phyloP scores from a whole-genome alignment of 768 basidiomycete genomes.

The Ephemerocybe angulata region DNA sequence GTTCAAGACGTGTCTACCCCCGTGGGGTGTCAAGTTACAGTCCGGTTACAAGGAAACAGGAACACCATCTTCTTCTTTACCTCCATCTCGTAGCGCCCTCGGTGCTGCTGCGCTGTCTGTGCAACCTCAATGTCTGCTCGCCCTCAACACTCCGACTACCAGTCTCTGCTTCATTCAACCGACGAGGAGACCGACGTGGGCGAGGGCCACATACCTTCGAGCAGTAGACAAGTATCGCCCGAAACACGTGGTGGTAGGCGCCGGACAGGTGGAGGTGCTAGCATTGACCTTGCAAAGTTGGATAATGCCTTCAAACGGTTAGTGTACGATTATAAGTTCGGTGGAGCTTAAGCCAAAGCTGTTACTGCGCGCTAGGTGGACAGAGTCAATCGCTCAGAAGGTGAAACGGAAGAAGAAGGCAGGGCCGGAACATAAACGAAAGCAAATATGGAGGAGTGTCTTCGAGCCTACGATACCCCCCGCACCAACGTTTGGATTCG shows the following conservation, averaged over 20 bases:
- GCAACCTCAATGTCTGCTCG: constrained; percentile 21
- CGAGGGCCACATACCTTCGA: constrained; percentile 25
- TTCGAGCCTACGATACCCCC: constrained; percentile 61
- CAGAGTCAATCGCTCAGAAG: constrained; percentile 81
- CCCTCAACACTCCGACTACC: constrained; percentile 43
- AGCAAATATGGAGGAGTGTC: constrained; percentile 76
- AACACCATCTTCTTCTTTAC: not conserved
- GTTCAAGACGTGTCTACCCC: not conserved
- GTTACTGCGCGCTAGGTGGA: constrained; percentile 53
- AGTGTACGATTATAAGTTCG: not conserved
- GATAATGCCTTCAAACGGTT: constrained; percentile 83
- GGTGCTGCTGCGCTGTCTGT: not conserved
- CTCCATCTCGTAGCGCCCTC: not conserved
- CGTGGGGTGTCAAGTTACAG: not conserved
- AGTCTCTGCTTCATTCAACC: constrained; percentile 39
- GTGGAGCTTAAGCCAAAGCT: not conserved
- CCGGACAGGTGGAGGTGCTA: constrained; percentile 48
- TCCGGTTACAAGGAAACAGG: not conserved
- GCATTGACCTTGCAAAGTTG: constrained; percentile 75
- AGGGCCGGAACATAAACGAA: constrained; percentile 57
- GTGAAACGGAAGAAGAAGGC: constrained; percentile 75
- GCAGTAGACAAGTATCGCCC: constrained; percentile 17
- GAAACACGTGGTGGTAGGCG: constrained; percentile 31
- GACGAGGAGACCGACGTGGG: constrained; percentile 41
- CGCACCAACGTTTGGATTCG: constrained; percentile 31